Evolutionary conservation across 176 grass and related monocot species (phyloP), one percentile per base, ranked within the genome.

Genomic region (Phoenix dactylifera): DNA sequence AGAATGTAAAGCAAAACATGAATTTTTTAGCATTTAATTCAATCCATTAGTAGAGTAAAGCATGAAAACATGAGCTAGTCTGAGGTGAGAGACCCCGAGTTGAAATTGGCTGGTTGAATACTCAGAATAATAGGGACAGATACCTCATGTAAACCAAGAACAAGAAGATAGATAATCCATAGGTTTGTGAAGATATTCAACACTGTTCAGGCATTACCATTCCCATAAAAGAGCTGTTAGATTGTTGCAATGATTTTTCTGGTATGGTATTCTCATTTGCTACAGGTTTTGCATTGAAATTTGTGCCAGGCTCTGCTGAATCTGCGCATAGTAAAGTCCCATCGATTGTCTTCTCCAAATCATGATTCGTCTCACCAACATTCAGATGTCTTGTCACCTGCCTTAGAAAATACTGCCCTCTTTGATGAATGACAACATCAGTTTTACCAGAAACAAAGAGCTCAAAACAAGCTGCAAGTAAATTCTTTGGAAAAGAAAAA

Each of bases 391-490:
- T 72, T 67, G 77, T 89, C 66, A 96, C 56, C 65, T 96, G 86
- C 60, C 78, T 87, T 82, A 96, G 69, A 79, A 84, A 87, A 79
- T 90, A 90, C 5, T 87, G 25, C 15, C 62, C 83, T 65, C 74
- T 77, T 70, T 64, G 60, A 61, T 77, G 72, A 18, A 77, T 51
- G 80, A 53, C 25, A 54, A 52, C 72, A 62, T 89, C 85, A 89
- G 62, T 59, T 78, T 79, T 72, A 61, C 67, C 72, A 65, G 89
- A 85, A 72, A 78, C 65, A 89, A 82, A 63, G 59, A 95, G 58
- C 1, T 52, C 75, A 83, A 96, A 96, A 80, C 68, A 77, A 15
- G 77, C 83, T 68, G 81, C 91, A 65, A 96, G 70, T 59, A 96
- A 18, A 52, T 79, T 87, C 64, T 83, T 85, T 65, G 91, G 83